Base-by-base conservation (phyloP, 2,329 filamentous ascomycete species). In the Exophiala spinifera region DNA sequence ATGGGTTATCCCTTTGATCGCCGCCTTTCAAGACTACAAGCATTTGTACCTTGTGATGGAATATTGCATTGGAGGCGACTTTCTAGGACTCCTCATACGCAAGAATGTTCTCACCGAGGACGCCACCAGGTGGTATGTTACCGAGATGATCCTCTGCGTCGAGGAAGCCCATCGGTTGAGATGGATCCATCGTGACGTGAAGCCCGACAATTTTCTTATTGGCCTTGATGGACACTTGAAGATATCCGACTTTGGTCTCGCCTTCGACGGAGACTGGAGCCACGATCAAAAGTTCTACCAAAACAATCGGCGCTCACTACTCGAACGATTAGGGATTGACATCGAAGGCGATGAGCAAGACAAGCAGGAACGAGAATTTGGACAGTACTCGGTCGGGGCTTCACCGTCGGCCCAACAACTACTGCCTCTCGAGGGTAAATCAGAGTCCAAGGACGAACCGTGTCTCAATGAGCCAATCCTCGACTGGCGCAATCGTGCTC, bases 21-120 rank as follows among this genome's bases (percentile, higher is more conserved):
- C 89, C 46, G 94, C 90, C 66, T 97, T 97, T 61, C 90, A 97
- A 69, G 94, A 97, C 68, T 76, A 81, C 33, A 80, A 82, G 39
- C 89, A 89, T 63, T 78, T 99, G 4, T 97, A 97, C 65, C 82
- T 99, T 4, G 88, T 96, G 49, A 96, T 97, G 91, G 91, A 97
- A 56, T 99, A 95, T 67, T 96, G 96, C 90, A 87, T 95, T 1
- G 94, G 92, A 0, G 92, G 94, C 0, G 92, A 99, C 68, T 97
- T 99, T 62, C 78, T 99, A 0, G 89, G 89, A 1, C 72, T 96
- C 0, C 74, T 99, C 14, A 87, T 96, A 51, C 84, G 91, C 14
- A 88, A 95, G 66, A 91, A 94, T 57, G 82, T 89, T 2, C 77
- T 99, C 1, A 84, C 84, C 51, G 94, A 97, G 69, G 76, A 80